phyloP scores from a whole-genome alignment of 805 yeast species.

The Cyberlindnera saturnus region DNA sequence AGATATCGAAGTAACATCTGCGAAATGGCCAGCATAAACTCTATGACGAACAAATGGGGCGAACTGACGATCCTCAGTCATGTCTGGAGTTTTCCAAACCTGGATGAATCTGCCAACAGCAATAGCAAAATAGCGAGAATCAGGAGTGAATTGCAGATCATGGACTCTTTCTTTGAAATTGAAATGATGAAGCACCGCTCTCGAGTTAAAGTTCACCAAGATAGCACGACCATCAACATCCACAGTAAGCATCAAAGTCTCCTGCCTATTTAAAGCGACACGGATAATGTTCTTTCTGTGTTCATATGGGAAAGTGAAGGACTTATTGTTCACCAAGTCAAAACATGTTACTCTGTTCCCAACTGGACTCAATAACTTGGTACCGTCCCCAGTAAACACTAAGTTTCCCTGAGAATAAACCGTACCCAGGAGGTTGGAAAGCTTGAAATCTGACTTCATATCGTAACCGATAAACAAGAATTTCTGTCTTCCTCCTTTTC shows the following conservation, averaged over 20 bases:
- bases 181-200: conserved; percentile 88
- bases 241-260: conserved; percentile 71
- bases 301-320: conserved; percentile 87
- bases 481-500: neutral
- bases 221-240: conserved; percentile 94
- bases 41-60: conserved; percentile 93
- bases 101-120: conserved; percentile 80
- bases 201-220: conserved; percentile 73
- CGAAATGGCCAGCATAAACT: conserved; percentile 88
- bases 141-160: conserved; percentile 80
- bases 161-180: conserved; percentile 78
- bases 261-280: conserved; percentile 79
- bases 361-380: conserved; percentile 79
- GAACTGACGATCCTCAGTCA: conserved; percentile 81
- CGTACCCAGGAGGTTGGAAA: conserved; percentile 87
- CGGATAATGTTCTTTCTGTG: conserved; percentile 80
- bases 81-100: conserved; percentile 88
- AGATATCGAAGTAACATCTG: conserved; percentile 66
- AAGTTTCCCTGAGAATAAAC: conserved; percentile 93
- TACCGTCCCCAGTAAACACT: conserved; percentile 81
- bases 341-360: conserved; percentile 90
- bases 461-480: neutral
- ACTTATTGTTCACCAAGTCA: conserved; percentile 76
- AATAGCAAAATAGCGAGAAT: conserved; percentile 81
- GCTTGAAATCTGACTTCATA: conserved; percentile 85